Evolutionary conservation across 2,329 filamentous ascomycete genomes (phyloP).

Genomic region (Ceratocystiopsis sp.): DNA sequence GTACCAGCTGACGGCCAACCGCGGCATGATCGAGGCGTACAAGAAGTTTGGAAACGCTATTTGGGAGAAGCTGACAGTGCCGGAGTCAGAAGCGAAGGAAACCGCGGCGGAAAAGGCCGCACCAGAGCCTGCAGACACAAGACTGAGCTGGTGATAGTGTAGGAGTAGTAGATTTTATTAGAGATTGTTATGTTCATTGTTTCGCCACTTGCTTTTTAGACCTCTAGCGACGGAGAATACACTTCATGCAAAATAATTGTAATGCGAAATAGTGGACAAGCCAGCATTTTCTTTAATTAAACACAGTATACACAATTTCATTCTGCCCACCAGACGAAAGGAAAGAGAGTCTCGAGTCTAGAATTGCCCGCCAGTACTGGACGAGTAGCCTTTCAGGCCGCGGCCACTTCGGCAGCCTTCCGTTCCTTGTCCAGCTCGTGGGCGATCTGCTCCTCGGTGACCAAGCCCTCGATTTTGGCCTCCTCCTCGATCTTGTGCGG

Average conservation of each 20-base stretch:
- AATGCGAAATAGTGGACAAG: no score
- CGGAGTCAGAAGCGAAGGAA: neutral
- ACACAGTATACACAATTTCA: no score
- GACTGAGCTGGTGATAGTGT: neutral
- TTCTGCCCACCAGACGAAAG: no score
- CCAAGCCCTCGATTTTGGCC: neutral
- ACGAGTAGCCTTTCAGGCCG: neutral
- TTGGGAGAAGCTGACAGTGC: constrained; percentile 2
- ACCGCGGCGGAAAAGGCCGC: neutral
- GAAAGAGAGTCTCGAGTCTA: no score
- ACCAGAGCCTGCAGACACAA: neutral
- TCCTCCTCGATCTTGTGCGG: neutral
- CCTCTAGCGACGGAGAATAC: no score
- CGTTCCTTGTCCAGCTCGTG: neutral
- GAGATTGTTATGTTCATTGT: no score
- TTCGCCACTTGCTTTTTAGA: no score
- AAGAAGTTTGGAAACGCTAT: constrained; percentile 17
- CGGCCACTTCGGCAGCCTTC: neutral
- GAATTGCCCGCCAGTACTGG: neutral
- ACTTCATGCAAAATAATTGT: no score
- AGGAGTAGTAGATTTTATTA: no score
- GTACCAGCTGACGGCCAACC: constrained; percentile 18
- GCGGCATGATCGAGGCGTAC: constrained; percentile 23
- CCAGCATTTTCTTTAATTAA: no score
- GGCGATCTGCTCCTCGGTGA: neutral